Evolutionary conservation across 768 basidiomycete genomes (phyloP), one percentile per base, ranked within the genome.

Genomic region (Amanita muscaria): DNA sequence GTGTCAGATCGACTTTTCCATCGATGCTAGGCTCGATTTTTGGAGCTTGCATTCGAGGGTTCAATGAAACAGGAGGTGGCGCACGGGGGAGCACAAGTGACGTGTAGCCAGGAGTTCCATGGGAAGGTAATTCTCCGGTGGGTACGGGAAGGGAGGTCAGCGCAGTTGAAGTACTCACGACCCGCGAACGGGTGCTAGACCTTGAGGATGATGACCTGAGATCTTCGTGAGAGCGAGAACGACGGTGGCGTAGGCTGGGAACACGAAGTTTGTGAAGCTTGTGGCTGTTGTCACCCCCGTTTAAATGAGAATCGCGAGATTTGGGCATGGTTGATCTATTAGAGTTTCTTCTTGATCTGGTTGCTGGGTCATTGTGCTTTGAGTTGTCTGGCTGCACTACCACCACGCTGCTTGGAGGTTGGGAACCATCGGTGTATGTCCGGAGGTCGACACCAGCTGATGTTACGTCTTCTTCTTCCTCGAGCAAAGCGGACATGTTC

Each of bases 1-100:
- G 71, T 2, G 86, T 80, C 33, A 90, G 65, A 61, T 94, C 88
- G 12, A 91, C 63, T 38, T 69, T 74, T 2, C 79, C 73, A 40
- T 73, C 66, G 2, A 58, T 55, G 11, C 65, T 62, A 0, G 62
- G 44, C 5, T 45, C 48, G 7, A 49, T 46, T 12, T 31, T 36
- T 33, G 38, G 34, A 6, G 14, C 31, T 16, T 40, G 39, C 12
- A 25, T 18, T 18, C 33, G 33, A 14, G 39, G 5, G 21, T n/a
- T 47, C 25, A 47, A 18, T 5, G 63, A 60, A 1, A 61, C 50
- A 0, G 65, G 63, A 1, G 64, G 59, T 3, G 73, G 72, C 2
- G 73, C 73, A 22, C 69, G 70, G 21, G 77, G 77, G 7, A 79
- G 69, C 6, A 72, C 63, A 18, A 80, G 71, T 16, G 68, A 65